Evolutionary conservation across 1,139 yeast species (phyloP).

Genomic region (Debaryomyces udenii): DNA sequence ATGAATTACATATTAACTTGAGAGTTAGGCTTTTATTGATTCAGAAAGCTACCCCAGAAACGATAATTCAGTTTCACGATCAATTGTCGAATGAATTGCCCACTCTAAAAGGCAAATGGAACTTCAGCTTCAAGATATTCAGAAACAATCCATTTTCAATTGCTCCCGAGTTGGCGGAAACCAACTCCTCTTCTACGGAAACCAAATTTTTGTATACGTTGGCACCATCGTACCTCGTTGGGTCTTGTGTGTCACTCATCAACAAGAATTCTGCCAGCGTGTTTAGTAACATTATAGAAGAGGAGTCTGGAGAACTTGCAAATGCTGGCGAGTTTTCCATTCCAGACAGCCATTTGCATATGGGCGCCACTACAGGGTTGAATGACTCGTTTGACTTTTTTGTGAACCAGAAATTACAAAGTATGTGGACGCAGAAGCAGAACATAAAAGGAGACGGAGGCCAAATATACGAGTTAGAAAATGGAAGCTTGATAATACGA

Average conservation of each 20-base stretch:
- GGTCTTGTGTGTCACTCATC: constrained; percentile 54
- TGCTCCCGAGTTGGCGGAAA: constrained; percentile 39
- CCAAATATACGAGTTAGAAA: constrained; percentile 56
- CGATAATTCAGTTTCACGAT: constrained; percentile 68
- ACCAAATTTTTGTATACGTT: constrained; percentile 59
- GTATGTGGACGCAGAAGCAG: constrained; percentile 74
- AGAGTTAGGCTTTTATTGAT: constrained; percentile 56
- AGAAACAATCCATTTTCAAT: constrained; percentile 60
- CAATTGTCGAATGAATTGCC: constrained; percentile 67
- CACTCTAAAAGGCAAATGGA: constrained; percentile 61
- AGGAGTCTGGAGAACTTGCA: constrained; percentile 32
- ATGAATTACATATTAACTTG: neutral
- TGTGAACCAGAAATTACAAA: constrained; percentile 60
- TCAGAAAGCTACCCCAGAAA: constrained; percentile 61
- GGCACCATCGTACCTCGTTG: constrained; percentile 55
- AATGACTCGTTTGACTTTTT: constrained; percentile 54
- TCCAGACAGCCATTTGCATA: constrained; percentile 42
- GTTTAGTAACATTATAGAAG: constrained; percentile 42
- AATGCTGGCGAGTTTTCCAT: constrained; percentile 27
- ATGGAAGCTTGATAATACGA: constrained; percentile 50
- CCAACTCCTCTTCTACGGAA: constrained; percentile 36
- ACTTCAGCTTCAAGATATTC: constrained; percentile 63
- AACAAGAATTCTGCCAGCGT: constrained; percentile 52
- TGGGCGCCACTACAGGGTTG: constrained; percentile 52
- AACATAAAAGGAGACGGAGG: constrained; percentile 81